These are phyloP conservation scores for Berkeleyomyces rouxiae DNA, from an alignment of 2,329 filamentous ascomycete species.

Conservation along the genomic window DNA sequence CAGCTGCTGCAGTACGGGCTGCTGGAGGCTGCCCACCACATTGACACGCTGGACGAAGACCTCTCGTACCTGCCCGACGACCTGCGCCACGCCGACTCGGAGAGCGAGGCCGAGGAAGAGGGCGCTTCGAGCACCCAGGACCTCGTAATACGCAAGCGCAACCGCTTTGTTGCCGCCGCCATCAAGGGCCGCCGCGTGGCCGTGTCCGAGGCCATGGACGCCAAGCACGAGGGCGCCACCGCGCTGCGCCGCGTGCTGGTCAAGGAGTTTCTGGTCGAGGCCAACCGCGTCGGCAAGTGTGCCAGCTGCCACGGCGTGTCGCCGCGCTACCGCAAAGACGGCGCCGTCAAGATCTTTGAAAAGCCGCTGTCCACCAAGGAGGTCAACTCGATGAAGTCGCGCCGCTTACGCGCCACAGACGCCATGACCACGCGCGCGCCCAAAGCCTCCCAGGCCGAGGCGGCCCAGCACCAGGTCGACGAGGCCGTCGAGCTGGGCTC, in stretches of 20 bases:
- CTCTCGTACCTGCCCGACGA: conserved; percentile 25
- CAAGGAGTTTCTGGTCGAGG: conserved; percentile 63
- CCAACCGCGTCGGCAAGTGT: conserved; percentile 56
- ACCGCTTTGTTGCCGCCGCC: conserved; percentile 48
- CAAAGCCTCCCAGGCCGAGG: conserved; percentile 17
- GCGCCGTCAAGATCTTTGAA: conserved; percentile 85
- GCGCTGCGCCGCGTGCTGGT: conserved; percentile 62
- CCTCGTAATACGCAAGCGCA: conserved; percentile 34
- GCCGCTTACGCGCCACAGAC: conserved; percentile 49
- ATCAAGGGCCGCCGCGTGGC: conserved; percentile 27
- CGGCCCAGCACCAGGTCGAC: conserved; percentile 33
- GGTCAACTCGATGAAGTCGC: conserved; percentile 57
- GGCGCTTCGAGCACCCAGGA: conserved; percentile 35
- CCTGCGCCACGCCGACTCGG: conserved; percentile 27
- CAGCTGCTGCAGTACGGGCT: conserved; percentile 74
- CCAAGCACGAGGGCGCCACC: conserved; percentile 70
- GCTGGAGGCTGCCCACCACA: conserved; percentile 46
- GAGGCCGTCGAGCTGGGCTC: conserved; percentile 37
- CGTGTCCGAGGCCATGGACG: conserved; percentile 42
- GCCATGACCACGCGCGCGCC: conserved; percentile 37
- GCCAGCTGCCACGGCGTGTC: conserved; percentile 51
- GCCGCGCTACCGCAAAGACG: conserved; percentile 73
- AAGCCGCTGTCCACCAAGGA: conserved; percentile 61
- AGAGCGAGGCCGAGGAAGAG: conserved; percentile 48
- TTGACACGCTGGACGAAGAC: conserved; percentile 36